phyloP scores from a whole-genome alignment of 306 rosid species.

The Rosa lucieae region DNA sequence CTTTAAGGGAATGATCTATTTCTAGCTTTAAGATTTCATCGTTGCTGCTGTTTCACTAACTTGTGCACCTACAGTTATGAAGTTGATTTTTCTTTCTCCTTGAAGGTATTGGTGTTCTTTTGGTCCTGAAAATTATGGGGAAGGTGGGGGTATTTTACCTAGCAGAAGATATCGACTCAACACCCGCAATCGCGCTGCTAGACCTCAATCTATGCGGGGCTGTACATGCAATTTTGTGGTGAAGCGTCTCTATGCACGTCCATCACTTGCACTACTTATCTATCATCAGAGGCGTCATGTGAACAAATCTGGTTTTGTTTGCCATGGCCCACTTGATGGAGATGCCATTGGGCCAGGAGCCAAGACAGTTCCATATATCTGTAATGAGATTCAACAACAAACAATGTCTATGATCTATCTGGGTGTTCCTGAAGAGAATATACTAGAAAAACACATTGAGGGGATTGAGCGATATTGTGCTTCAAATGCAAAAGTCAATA shows the following conservation, averaged over 20 bases:
- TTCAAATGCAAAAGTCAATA: constrained; percentile 71
- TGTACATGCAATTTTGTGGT: constrained; percentile 92
- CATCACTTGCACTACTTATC: constrained; percentile 72
- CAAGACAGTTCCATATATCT: constrained; percentile 75
- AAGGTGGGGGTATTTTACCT: constrained; percentile 85
- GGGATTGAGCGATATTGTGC: constrained; percentile 85
- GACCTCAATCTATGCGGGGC: constrained; percentile 98
- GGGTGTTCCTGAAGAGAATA: constrained; percentile 92
- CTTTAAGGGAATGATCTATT: too few relatives aligned
- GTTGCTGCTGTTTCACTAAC: not conserved
- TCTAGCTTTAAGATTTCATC: not conserved
- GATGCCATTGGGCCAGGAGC: constrained; percentile 98
- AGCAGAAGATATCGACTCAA: constrained; percentile 91
- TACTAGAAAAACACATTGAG: constrained; percentile 93
- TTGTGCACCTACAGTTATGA: constrained; percentile 6
- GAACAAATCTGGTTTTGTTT: constrained; percentile 85
- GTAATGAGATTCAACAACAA: constrained; percentile 95
- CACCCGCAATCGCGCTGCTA: constrained; percentile 96
- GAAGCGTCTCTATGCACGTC: constrained; percentile 86
- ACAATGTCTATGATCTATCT: constrained; percentile 97
- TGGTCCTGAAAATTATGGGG: constrained; percentile 97
- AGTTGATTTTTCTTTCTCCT: constrained; percentile 13
- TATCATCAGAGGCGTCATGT: constrained; percentile 84
- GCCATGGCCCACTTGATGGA: constrained; percentile 95
- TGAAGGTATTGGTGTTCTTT: constrained; percentile 97